phyloP scores from a whole-genome alignment of 23 red algal species.

The Gracilaria gracilis region DNA sequence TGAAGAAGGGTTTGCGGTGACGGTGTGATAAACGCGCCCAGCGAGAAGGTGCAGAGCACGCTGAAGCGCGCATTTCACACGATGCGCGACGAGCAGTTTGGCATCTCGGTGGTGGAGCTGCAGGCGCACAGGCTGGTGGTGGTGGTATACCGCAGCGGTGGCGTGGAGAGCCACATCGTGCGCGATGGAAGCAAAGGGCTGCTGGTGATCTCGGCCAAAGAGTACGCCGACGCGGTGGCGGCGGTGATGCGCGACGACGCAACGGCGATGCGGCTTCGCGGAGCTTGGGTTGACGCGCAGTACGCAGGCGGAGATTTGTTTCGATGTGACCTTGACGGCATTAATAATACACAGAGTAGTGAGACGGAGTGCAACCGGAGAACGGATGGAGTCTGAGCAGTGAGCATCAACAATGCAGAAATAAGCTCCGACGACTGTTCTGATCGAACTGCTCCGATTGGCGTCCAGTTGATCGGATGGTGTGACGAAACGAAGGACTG shows the following conservation, averaged over 20 bases:
- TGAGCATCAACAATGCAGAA: too few relatives aligned
- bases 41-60: slow-evolving; percentile 54
- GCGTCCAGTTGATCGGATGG: too few relatives aligned
- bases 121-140: slow-evolving; percentile 77
- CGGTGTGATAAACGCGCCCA: slow-evolving; percentile 71
- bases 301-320: too few relatives aligned
- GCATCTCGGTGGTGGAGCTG: slow-evolving; percentile 94
- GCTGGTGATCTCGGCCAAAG: slow-evolving; percentile 23
- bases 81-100: slow-evolving; percentile 98
- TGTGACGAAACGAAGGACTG: too few relatives aligned
- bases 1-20: slow-evolving; percentile 19
- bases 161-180: slow-evolving; percentile 88
- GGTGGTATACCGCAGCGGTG: slow-evolving; percentile 91
- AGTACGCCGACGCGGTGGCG: slow-evolving; percentile 43
- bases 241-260: slow-evolving; percentile 29
- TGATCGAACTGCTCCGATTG: too few relatives aligned
- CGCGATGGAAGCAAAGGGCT: slow-evolving; percentile 46
- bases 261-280: not conserved
- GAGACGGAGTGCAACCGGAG: too few relatives aligned
- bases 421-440: too few relatives aligned
- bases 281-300: too few relatives aligned
- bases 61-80: slow-evolving; percentile 81
- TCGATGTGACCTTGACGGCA: too few relatives aligned
- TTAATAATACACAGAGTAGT: too few relatives aligned
- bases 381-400: too few relatives aligned